These are phyloP conservation scores for Debaryomyces robertsiae DNA, from an alignment of 1,139 yeast genomes.

Conservation along the genomic window DNA sequence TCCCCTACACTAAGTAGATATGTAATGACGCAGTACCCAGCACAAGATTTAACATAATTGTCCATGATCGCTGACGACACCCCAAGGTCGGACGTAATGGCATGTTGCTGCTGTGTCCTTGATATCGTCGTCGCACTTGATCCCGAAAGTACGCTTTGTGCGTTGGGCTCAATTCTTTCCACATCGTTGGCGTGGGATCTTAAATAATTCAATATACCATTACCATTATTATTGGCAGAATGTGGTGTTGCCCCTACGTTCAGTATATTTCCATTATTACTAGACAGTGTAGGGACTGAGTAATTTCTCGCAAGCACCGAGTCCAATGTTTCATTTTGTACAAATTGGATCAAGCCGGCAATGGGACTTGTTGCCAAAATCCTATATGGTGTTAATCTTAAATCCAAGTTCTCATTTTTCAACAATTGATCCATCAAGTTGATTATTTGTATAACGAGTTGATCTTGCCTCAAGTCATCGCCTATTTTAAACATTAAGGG, in stretches of 20 bases:
- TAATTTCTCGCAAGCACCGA: slow-evolving; percentile 65
- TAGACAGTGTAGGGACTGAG: slow-evolving; percentile 31
- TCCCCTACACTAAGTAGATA: slow-evolving; percentile 96
- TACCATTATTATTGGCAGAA: slow-evolving; percentile 21
- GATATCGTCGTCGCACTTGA: slow-evolving; percentile 9
- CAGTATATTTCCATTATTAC: neutral
- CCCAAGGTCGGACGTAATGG: slow-evolving; percentile 61
- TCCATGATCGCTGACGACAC: slow-evolving; percentile 84
- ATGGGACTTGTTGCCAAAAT: slow-evolving; percentile 88
- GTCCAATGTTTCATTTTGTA: slow-evolving; percentile 90
- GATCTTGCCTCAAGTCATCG: slow-evolving; percentile 95
- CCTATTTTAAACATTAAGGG: slow-evolving; percentile 94
- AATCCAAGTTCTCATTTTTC: slow-evolving; percentile 86
- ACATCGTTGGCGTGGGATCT: slow-evolving; percentile 60
- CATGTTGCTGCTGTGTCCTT: slow-evolving; percentile 24
- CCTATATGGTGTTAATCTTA: slow-evolving; percentile 84
- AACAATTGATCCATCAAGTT: slow-evolving; percentile 87
- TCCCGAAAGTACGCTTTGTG: slow-evolving; percentile 29
- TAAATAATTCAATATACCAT: slow-evolving; percentile 72
- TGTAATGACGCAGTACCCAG: slow-evolving; percentile 97
- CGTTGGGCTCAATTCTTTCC: slow-evolving; percentile 30
- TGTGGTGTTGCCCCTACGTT: neutral
- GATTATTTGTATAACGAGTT: slow-evolving; percentile 89
- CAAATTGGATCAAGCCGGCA: slow-evolving; percentile 91
- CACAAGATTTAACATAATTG: slow-evolving; percentile 91